Base-by-base conservation (phyloP, 352 stramenopile species). In the Pythium scleroteichum region DNA sequence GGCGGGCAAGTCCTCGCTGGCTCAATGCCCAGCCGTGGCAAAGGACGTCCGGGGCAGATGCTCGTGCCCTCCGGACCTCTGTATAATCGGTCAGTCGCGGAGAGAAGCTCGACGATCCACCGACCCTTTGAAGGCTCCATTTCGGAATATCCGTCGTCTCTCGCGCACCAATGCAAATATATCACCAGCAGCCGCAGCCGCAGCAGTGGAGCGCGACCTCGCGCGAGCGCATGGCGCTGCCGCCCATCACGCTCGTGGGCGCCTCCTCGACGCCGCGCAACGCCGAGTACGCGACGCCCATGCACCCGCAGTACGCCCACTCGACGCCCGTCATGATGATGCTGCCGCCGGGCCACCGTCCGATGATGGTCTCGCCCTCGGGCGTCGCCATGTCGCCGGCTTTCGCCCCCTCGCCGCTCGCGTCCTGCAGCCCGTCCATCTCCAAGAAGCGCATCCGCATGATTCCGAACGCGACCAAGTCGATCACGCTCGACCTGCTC, bases 401-500 rank as follows among this genome's bases (percentile, higher is more conserved):
- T 4, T 56, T 63, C 24, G 35, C 29, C n/a, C 59, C 49, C 19
- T 54, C 60, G 20, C 46, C 52, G 20, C 60, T 58, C 10, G 41
- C 62, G 23, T 58, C 53, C 8, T 69, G 62, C 54, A 69, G 62
- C 33, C 62, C 62, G 16, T 53, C 53, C 61, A 63, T 78, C 6
- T 67, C 75, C 14, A 90, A 86, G 73, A 90, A 90, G 68, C 81
- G 81, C 53, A 77, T 86, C 59, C 81, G 81, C 23, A 73, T 78
- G 22, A 67, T 90, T n/a, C 73, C 76, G 49, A 90, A 90, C 62
- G 81, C 78, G n/a, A 87, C 81, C 69, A 85, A 88, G 66, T 88
- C 71, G 46, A 92, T 92, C 64, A 90, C 79, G 61, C 61, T 92
- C 47, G 73, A 82, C 51, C 69, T 90, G 67, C 64, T 91, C 9